Evolutionary conservation across 352 stramenopile species (phyloP).

Genomic region (Phytopythium oedochilum): DNA sequence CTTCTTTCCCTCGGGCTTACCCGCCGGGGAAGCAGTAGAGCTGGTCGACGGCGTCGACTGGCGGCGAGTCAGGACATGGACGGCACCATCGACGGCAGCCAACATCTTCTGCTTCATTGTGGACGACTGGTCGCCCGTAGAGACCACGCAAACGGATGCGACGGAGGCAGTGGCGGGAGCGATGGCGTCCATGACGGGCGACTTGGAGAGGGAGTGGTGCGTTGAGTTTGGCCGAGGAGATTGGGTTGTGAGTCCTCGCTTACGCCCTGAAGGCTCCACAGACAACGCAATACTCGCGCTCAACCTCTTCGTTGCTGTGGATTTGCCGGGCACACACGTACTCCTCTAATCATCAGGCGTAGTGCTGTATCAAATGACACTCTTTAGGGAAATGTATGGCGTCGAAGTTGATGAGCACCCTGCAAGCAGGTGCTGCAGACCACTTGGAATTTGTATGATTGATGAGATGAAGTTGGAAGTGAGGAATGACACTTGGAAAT

Average conservation of each 20-base stretch:
- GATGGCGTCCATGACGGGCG: not conserved
- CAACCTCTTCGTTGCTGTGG: no score
- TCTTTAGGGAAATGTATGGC: not conserved
- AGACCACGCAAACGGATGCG: not conserved
- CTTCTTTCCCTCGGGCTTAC: not conserved
- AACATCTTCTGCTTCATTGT: not conserved
- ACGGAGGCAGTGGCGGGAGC: not conserved
- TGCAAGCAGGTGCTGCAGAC: not conserved
- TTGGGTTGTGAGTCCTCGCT: not conserved
- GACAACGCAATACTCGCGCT: not conserved
- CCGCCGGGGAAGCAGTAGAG: not conserved
- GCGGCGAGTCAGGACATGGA: not conserved
- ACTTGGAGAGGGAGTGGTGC: not conserved
- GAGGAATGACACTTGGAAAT: no score
- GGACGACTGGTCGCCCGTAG: not conserved
- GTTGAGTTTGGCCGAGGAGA: not conserved
- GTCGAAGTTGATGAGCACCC: not conserved
- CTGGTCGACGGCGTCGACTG: not conserved
- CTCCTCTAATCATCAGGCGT: not conserved
- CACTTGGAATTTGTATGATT: not conserved
- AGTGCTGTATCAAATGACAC: no score
- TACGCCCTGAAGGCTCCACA: not conserved
- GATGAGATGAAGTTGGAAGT: not conserved
- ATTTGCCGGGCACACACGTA: no score
- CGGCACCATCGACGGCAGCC: no score